These are phyloP conservation scores for Takakia lepidozioides DNA, from an alignment of 225 moss, liverwort and hornwort genomes.

Conservation along the genomic window DNA sequence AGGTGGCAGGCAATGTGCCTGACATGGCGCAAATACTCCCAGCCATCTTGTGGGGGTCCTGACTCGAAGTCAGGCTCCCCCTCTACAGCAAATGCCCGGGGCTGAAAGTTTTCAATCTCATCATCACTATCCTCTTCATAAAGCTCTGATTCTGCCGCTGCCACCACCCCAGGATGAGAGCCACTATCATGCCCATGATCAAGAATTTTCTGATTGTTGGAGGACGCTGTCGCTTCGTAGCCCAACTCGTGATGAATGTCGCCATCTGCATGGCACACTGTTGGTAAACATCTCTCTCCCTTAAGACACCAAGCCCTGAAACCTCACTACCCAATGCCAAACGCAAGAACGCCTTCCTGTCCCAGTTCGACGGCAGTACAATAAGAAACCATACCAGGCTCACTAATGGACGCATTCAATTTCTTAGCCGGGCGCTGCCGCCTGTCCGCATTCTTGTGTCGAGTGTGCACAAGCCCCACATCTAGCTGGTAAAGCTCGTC, in stretches of 20 bases:
- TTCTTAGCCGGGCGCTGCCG: constrained; percentile 31
- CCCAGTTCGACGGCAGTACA: too few relatives aligned
- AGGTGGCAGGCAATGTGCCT: too few relatives aligned
- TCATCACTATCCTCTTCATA: constrained; percentile 64
- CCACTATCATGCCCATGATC: constrained; percentile 23
- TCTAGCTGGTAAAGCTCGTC: constrained; percentile 45
- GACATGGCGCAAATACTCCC: constrained; percentile 95
- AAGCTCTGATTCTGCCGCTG: constrained; percentile 18
- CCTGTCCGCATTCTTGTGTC: constrained; percentile 43
- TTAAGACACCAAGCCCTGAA: background rate
- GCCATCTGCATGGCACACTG: background rate
- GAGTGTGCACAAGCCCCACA: constrained; percentile 29
- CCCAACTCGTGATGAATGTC: too few relatives aligned
- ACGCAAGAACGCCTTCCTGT: too few relatives aligned
- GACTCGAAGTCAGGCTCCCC: constrained; percentile 95
- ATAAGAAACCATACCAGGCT: too few relatives aligned
- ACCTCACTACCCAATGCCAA: constrained; percentile 10
- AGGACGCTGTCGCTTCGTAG: too few relatives aligned
- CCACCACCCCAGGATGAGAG: constrained; percentile 9
- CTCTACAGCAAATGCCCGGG: constrained; percentile 78
- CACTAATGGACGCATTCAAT: background rate
- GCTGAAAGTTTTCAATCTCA: constrained; percentile 86
- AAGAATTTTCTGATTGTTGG: constrained; percentile 6
- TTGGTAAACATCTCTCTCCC: constrained; percentile 17
- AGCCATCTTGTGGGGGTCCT: constrained; percentile 90